Percentiles rank a stretch among this genome's conserved stretches.
Evolutionary conservation across 192 early-diverging fungal genomes (phyloP).

Genomic region (Coemansia sp.): DNA sequence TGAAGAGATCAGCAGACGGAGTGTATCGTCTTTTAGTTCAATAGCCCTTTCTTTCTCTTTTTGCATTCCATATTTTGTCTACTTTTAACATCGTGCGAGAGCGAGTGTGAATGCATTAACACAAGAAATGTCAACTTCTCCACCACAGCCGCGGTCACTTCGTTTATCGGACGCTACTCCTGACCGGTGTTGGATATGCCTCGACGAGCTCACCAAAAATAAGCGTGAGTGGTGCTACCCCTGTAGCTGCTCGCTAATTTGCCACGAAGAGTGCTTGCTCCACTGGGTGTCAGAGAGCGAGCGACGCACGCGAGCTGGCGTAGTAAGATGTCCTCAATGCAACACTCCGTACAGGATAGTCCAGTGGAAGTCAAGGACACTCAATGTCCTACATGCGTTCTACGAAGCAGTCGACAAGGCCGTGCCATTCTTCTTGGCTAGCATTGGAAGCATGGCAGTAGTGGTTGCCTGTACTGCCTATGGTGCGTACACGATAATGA

Average conservation of each 20-base stretch:
- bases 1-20: no score
- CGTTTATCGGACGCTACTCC: background rate
- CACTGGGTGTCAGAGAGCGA: constrained; percentile 76
- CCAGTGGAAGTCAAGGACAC: constrained; percentile 57
- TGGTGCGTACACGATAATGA: constrained; percentile 68
- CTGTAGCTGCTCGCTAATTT: constrained; percentile 74
- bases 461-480: constrained; percentile 68
- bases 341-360: constrained; percentile 62
- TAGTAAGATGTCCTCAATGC: constrained; percentile 70
- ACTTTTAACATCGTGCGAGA: background rate
- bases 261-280: constrained; percentile 76
- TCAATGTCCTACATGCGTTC: constrained; percentile 57
- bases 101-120: background rate
- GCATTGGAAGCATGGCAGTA: constrained; percentile 63
- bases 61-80: background rate
- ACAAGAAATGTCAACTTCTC: background rate
- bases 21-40: background rate
- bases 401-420: constrained; percentile 61
- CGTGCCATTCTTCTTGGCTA: constrained; percentile 64
- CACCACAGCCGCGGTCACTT: background rate
- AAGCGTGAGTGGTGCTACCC: constrained; percentile 68
- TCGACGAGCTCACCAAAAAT: constrained; percentile 66
- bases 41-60: background rate
- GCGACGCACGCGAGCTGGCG: constrained; percentile 32
- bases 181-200: constrained; percentile 76